phyloP scores from a whole-genome alignment of 2,329 filamentous ascomycete genomes.

The Cordyceps farinosa region DNA sequence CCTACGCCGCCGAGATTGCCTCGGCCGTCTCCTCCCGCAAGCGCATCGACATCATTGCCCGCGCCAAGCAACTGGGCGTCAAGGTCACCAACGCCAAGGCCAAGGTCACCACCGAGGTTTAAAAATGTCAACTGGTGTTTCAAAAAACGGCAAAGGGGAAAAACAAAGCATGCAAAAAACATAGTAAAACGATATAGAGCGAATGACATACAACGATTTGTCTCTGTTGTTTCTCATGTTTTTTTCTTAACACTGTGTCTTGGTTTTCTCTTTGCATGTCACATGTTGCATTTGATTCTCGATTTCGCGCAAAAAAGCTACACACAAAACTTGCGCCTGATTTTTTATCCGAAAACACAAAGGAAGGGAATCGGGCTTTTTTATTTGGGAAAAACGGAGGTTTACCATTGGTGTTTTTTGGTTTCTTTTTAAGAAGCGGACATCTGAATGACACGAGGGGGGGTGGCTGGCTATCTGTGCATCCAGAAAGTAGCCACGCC shows the following conservation, averaged over 20 bases:
- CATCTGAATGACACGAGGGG: background rate
- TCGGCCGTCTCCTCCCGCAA: slow-evolving; percentile 98
- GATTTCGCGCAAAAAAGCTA: background rate
- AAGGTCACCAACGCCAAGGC: slow-evolving; percentile 99
- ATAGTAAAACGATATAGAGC: slow-evolving; percentile 14
- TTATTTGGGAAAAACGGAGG: background rate
- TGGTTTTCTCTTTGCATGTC: background rate
- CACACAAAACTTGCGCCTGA: slow-evolving; percentile 3
- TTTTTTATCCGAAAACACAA: slow-evolving; percentile 4
- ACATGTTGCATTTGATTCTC: background rate
- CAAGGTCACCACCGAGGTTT: slow-evolving; percentile 93
- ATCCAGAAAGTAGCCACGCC: background rate
- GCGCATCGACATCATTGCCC: slow-evolving; percentile 95
- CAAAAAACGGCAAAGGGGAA: background rate
- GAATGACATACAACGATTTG: slow-evolving; percentile 10
- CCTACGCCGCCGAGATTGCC: slow-evolving; percentile 97
- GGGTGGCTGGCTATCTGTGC: background rate
- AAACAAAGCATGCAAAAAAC: slow-evolving; percentile 15
- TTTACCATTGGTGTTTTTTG: slow-evolving; percentile 8
- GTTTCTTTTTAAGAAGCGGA: background rate
- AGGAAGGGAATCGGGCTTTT: slow-evolving; percentile 11
- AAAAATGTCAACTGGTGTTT: slow-evolving; percentile 34
- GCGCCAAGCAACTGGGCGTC: slow-evolving; percentile 96
- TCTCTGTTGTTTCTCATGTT: slow-evolving; percentile 2
- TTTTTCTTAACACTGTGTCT: background rate